Conservation (phyloP, 2,329 filamentous ascomycete genomes). For the Rhynchosporium graminicola region DNA sequence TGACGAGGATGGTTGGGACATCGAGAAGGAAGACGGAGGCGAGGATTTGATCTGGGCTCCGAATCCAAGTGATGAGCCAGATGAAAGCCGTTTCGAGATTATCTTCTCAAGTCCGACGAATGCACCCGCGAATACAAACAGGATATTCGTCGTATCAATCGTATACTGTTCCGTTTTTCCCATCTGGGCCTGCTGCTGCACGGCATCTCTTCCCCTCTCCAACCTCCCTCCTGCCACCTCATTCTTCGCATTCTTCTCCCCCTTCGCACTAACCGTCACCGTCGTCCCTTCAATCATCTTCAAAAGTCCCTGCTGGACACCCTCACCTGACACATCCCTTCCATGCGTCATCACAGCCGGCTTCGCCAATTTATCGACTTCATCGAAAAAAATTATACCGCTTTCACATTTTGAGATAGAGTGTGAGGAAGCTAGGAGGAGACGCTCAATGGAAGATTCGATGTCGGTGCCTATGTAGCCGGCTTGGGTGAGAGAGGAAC, state of each 20-base stretch:
- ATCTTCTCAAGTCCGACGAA: slow-evolving; percentile 91
- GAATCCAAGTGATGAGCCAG: slow-evolving; percentile 82
- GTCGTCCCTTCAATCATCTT: slow-evolving; percentile 97
- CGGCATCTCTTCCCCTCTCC: slow-evolving; percentile 28
- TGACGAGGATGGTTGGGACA: slow-evolving; percentile 59
- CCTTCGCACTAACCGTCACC: slow-evolving; percentile 86
- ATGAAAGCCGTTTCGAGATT: slow-evolving; percentile 82
- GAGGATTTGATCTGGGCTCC: slow-evolving; percentile 72
- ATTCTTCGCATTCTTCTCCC: slow-evolving; percentile 48
- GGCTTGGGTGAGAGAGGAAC: slow-evolving; percentile 92
- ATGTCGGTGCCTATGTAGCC: slow-evolving; percentile 98
- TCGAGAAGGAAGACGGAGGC: slow-evolving; percentile 53
- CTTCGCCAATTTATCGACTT: slow-evolving; percentile 95
- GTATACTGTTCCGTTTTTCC: slow-evolving; percentile 55
- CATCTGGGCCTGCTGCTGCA: slow-evolving; percentile 20
- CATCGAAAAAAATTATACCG: slow-evolving; percentile 93
- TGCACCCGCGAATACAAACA: slow-evolving; percentile 95
- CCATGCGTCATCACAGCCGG: slow-evolving; percentile 75
- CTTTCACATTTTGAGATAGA: slow-evolving; percentile 81
- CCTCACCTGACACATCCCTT: slow-evolving; percentile 93
- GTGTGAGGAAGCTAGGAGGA: slow-evolving; percentile 88
- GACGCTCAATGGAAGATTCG: slow-evolving; percentile 89
- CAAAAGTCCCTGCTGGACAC: slow-evolving; percentile 90
- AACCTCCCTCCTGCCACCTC: slow-evolving; percentile 36
- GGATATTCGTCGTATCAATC: slow-evolving; percentile 91